Percentiles rank a stretch among this genome's conserved stretches.
phyloP scores from a whole-genome alignment of 306 rosid genomes.

The Medicago arabica region DNA sequence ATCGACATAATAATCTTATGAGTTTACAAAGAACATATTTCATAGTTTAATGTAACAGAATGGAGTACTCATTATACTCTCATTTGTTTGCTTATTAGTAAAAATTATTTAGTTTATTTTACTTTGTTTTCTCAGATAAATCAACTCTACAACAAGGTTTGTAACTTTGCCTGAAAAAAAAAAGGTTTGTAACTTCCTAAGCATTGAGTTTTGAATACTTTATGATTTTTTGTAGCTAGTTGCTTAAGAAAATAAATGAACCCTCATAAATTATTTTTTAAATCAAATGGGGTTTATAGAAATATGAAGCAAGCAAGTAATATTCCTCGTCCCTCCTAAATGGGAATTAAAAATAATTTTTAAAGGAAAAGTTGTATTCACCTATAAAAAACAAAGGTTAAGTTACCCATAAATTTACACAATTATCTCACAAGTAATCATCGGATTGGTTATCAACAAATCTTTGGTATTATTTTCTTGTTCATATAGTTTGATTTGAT shows the following conservation, averaged over 20 bases:
- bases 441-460: constrained; percentile 2
- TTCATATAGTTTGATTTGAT: background rate
- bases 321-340: background rate
- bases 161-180: too few relatives aligned
- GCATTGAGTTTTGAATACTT: background rate
- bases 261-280: background rate
- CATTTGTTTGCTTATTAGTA: background rate
- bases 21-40: background rate
- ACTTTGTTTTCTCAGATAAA: background rate
- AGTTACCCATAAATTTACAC: background rate
- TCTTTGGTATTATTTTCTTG: background rate
- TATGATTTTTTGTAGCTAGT: background rate
- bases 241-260: background rate
- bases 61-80: background rate
- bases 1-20: background rate
- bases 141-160: background rate
- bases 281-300: background rate
- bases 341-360: background rate
- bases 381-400: background rate
- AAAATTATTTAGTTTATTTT: background rate
- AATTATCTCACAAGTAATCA: constrained; percentile 14
- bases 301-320: constrained; percentile 24
- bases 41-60: background rate
- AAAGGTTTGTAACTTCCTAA: background rate
- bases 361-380: background rate